Evolutionary conservation across 2,329 filamentous ascomycete genomes (phyloP), one percentile per base, ranked within the genome.

Genomic region (Penicillium sp.): DNA sequence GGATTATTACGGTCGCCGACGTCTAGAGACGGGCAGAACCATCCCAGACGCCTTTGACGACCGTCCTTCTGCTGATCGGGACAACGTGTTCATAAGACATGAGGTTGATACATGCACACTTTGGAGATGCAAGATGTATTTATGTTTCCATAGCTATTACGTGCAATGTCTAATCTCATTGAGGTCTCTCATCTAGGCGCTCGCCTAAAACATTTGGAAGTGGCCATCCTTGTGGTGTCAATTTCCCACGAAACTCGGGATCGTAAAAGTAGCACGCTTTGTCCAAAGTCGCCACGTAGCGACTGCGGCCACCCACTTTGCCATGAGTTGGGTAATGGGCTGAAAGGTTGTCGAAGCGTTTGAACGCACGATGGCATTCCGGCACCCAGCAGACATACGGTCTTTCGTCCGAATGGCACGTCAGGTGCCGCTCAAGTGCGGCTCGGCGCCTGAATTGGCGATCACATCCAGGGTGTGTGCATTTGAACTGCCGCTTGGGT

Each of bases 261-360:
- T 44, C 28, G 42, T 37, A 44, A 2, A 44, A 10, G 8, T 14
- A 14, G 26, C 5, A 8, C 13, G 21, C 18, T 18, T 44, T 33
- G 29, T 44, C 48, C 37, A 51, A 19, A 18, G 48, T 51, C 7
- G 48, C 39, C 37, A 51, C 29, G 28, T 44, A 51, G 8, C 39
- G 37, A 36, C 44, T 44, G 19, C 48, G 48, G 8, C 48, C 39
- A n/a, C 28, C 14, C n/a, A 10, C 7, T 36, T 16, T 51, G 7
- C 14, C 39, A 19, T 51, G 48, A 18, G 39, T 51, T 8, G 14
- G 5, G 14, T 51, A 51, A 43, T 51, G 48, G 18, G 37, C 37
- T 9, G 21, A 13, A n/a, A 40, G 37, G 5, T 40, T 40, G 37
- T 24, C 37, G 10, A 5, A 2, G 37, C 37, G 37, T 23, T 23